Base-by-base conservation (phyloP, 108 stramenopile species). In the Epithemia pelagica region DNA sequence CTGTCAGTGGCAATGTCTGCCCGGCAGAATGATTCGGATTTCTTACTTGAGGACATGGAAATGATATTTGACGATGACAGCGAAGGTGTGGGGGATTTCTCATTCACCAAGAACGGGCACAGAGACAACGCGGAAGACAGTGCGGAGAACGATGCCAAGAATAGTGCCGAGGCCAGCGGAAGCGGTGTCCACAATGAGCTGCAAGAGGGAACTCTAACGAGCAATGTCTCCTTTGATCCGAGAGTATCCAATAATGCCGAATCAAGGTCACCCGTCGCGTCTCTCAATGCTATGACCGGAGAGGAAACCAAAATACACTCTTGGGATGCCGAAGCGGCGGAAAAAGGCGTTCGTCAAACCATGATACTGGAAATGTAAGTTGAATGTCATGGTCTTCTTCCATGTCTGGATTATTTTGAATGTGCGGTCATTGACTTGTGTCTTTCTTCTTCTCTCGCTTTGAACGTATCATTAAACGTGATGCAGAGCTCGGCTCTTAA, bases 341-440 rank as follows among this genome's bases (percentile, higher is more conserved):
- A 71, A 29, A 61, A 59, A 32, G 59, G 54, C 0, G 61, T 67
- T 37, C 61, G 76, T 25, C 33, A 66, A 28, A 62, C 59, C 23
- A 72, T 77, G 66, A 64, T 67, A 21, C 54, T 54, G 33, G 71
- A 72, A 8, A 77, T 76, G 75, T 76, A 77, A 67, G 76, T 67
- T 51, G 24, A n/a, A 8, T 51, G 15, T 28, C 7, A 22, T 29
- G 1, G 20, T 10, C 28, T 54, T 27, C 19, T 25, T 20, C 1
- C 51, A 24, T 7, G 3, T n/a, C 10, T 20, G 23, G 2, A 20
- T 20, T 56, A 5, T 59, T 59, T 15, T 10, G 22, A 28, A 29
- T 57, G 28, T 2, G 30, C 18, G 28, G 57, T 30, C 59, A 18
- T 46, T 46, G 10, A 20, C 21, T 21, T 29, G 28, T 7, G 22